Evolutionary conservation across 108 stramenopile genomes (phyloP), one percentile per base, ranked within the genome.

Genomic region (Ochromonas danica): DNA sequence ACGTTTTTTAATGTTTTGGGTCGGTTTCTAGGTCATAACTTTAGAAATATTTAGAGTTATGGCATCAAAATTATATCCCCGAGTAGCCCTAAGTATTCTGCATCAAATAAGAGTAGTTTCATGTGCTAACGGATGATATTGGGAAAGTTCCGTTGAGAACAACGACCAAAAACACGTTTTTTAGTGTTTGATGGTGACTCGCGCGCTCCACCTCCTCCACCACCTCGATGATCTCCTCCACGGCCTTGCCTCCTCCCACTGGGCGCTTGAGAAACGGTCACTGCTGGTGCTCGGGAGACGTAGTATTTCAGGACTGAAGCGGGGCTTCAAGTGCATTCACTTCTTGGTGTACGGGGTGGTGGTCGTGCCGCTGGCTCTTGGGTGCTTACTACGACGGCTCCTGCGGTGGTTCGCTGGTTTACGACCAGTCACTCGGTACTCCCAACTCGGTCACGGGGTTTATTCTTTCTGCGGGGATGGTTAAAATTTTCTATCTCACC

Each of bases 31-130:
- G 51, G 51, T 57, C 51, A 57, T 57, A 57, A 57, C 51, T 57
- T 57, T 57, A 57, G 51, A 57, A 57, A 57, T 57, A 57, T 57
- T 57, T 57, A 57, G 51, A 57, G 51, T 57, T 57, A 57, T 57
- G 51, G 51, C 51, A 57, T 57, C 51, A 57, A 57, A 22, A 57
- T 57, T 57, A 57, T 57, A 57, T 57, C 51, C 51, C 51, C 51
- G 51, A 57, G 22, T 57, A 57, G 51, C 51, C 51, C 51, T 57
- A 57, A 57, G 51, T 57, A 57, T 57, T 57, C 51, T 57, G 51
- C 51, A 57, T 22, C 51, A 57, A 57, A 57, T 57, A 57, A 57
- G 51, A 57, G 51, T 57, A 57, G 51, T 57, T 57, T 57, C 51
- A 57, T 57, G 51, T 10, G 51, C 51, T 57, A 57, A 57, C 51